A percentile compares a stretch with the other conserved stretches of the same genome.
Conservation (phyloP, 805 yeast species). For the Clavispora vitiphila region DNA sequence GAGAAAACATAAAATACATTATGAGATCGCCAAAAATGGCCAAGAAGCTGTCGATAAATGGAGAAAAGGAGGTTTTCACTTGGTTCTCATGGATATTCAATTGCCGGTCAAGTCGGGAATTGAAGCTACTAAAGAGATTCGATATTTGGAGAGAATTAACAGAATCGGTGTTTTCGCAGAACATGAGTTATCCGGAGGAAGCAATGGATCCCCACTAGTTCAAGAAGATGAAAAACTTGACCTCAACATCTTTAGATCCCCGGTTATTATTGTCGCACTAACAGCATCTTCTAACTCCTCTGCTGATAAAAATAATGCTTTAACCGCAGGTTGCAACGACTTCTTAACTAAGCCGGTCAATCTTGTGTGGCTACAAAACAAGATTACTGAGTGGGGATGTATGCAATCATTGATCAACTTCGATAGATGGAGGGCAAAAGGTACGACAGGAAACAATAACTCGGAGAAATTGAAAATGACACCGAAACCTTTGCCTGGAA, state of each 20-base stretch:
- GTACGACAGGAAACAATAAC: neutral
- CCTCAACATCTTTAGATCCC: conserved; percentile 66
- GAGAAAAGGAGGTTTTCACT: conserved; percentile 90
- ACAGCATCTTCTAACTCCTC: conserved; percentile 83
- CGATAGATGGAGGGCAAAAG: conserved; percentile 66
- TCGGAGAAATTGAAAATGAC: neutral
- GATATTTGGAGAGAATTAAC: conserved; percentile 76
- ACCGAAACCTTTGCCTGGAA: neutral
- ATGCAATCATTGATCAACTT: conserved; percentile 97
- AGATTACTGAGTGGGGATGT: conserved; percentile 97
- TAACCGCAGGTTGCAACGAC: conserved; percentile 97
- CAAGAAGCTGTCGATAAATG: conserved; percentile 92
- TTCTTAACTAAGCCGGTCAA: conserved; percentile 95
- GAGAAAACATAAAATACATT: conserved; percentile 77
- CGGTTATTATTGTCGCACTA: conserved; percentile 95
- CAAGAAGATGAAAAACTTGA: conserved; percentile 54
- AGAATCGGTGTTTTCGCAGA: conserved; percentile 66
- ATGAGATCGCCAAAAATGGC: conserved; percentile 87
- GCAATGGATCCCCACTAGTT: conserved; percentile 18
- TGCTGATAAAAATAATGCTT: conserved; percentile 82
- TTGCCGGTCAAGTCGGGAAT: conserved; percentile 94
- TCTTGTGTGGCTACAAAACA: conserved; percentile 87
- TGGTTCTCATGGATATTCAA: conserved; percentile 96
- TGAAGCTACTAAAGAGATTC: conserved; percentile 88
- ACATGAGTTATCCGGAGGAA: conserved; percentile 24